Percentiles rank a stretch among this genome's conserved stretches.
Evolutionary conservation across 352 stramenopile genomes (phyloP).

Genomic region (Pythium periplocum): DNA sequence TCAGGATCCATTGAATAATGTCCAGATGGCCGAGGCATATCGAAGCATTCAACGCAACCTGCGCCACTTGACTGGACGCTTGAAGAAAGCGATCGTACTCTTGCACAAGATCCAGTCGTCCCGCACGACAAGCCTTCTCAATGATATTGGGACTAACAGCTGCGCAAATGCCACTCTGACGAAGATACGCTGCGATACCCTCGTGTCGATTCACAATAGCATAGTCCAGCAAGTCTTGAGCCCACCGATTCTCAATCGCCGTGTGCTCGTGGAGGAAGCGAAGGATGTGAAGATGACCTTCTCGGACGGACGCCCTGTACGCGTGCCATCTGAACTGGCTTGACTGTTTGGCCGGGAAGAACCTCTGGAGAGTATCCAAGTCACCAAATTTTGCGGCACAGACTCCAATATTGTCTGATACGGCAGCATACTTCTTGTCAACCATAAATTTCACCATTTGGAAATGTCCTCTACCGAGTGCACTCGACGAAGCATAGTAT

Average conservation of each 20-base stretch:
- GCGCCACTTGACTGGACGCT: constrained; percentile 10
- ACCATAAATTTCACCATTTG: neutral
- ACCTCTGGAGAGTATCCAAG: too few relatives aligned
- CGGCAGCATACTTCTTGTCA: neutral
- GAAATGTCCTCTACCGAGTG: constrained; percentile 1
- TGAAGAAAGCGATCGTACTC: constrained; percentile 16
- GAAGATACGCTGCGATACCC: constrained; percentile 15
- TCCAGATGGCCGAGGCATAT: constrained; percentile 11
- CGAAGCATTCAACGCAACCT: neutral
- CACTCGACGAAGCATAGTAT: neutral
- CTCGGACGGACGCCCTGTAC: too few relatives aligned
- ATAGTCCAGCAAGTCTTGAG: too few relatives aligned
- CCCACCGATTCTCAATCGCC: too few relatives aligned
- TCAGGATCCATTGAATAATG: constrained; percentile 21
- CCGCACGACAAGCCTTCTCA: constrained; percentile 8
- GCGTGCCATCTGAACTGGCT: too few relatives aligned
- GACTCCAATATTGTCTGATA: neutral
- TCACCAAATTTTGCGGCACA: too few relatives aligned
- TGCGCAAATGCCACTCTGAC: constrained; percentile 9
- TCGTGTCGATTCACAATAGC: neutral
- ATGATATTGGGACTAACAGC: constrained; percentile 17
- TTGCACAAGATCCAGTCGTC: constrained; percentile 19
- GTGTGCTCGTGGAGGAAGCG: too few relatives aligned
- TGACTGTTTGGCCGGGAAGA: too few relatives aligned
- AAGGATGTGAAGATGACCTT: too few relatives aligned